phyloP scores from a whole-genome alignment of 305 asterid species.

The Euphrasia arctica region DNA sequence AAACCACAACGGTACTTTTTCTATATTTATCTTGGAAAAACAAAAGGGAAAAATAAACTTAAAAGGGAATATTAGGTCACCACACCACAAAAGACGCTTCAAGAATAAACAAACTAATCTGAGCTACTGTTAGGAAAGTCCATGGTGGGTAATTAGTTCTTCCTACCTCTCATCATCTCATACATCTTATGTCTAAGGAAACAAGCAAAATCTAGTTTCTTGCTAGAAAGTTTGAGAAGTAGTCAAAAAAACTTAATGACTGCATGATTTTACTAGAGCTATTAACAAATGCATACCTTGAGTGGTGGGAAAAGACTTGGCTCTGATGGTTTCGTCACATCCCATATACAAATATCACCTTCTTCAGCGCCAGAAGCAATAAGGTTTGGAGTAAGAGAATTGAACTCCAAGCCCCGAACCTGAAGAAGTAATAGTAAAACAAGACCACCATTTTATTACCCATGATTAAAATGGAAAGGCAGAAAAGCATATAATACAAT shows the following conservation, averaged over 20 bases:
- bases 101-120: no score
- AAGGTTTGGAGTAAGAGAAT: slow-evolving; percentile 63
- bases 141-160: no score
- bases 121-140: no score
- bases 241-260: background rate
- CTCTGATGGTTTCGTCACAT: slow-evolving; percentile 67
- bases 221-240: background rate
- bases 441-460: slow-evolving; percentile 15
- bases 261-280: background rate
- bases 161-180: no score
- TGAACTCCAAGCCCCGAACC: slow-evolving; percentile 93
- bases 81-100: no score
- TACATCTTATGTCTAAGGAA: no score
- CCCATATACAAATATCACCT: slow-evolving; percentile 98
- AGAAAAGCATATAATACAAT: slow-evolving; percentile 17
- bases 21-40: no score
- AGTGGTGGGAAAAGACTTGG: slow-evolving; percentile 90
- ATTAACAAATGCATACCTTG: slow-evolving; percentile 43
- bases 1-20: no score
- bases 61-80: no score
- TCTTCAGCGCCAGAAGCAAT: slow-evolving; percentile 99
- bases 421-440: slow-evolving; percentile 22
- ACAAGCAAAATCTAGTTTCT: no score
- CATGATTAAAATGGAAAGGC: slow-evolving; percentile 3
- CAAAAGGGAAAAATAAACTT: no score